phyloP scores from a whole-genome alignment of 257 asterid genomes.

The Ilex asprella region DNA sequence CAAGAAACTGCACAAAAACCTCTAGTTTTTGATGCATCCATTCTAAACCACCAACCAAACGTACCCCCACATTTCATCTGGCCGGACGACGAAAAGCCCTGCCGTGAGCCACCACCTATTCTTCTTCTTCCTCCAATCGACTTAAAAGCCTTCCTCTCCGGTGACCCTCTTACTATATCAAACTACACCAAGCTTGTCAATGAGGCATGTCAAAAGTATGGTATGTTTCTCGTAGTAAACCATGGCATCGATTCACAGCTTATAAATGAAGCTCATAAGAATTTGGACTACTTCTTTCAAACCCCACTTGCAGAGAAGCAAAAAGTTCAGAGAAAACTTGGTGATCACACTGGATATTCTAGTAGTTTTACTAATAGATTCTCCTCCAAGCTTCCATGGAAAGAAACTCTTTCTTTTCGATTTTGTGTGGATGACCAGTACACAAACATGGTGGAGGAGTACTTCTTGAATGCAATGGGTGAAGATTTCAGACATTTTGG shows the following conservation, averaged over 20 bases:
- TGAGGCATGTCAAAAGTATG: slow-evolving; percentile 57
- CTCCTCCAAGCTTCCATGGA: slow-evolving; percentile 82
- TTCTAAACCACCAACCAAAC: slow-evolving; percentile 33
- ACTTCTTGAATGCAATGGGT: slow-evolving; percentile 44
- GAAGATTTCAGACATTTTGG: slow-evolving; percentile 46
- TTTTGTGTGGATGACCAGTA: slow-evolving; percentile 30
- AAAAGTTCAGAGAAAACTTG: slow-evolving; percentile 37
- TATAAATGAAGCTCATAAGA: slow-evolving; percentile 36
- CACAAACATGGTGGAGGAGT: slow-evolving; percentile 21
- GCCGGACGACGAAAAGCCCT: slow-evolving; percentile 66
- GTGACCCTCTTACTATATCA: slow-evolving; percentile 29
- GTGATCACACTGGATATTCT: slow-evolving; percentile 69
- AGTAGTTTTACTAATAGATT: slow-evolving; percentile 71
- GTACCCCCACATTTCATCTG: slow-evolving; percentile 74
- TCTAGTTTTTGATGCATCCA: slow-evolving; percentile 42
- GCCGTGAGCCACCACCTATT: slow-evolving; percentile 30
- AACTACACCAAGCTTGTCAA: slow-evolving; percentile 27
- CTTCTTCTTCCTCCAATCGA: slow-evolving; percentile 53
- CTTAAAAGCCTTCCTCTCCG: slow-evolving; percentile 40
- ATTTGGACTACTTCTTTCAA: slow-evolving; percentile 35
- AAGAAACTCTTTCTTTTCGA: slow-evolving; percentile 62
- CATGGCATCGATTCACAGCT: slow-evolving; percentile 57
- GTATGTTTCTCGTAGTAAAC: slow-evolving; percentile 56
- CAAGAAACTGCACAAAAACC: slow-evolving; percentile 5
- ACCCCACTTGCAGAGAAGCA: slow-evolving; percentile 44